Conservation (phyloP, 257 asterid species). For the Verbascum thapsus region DNA sequence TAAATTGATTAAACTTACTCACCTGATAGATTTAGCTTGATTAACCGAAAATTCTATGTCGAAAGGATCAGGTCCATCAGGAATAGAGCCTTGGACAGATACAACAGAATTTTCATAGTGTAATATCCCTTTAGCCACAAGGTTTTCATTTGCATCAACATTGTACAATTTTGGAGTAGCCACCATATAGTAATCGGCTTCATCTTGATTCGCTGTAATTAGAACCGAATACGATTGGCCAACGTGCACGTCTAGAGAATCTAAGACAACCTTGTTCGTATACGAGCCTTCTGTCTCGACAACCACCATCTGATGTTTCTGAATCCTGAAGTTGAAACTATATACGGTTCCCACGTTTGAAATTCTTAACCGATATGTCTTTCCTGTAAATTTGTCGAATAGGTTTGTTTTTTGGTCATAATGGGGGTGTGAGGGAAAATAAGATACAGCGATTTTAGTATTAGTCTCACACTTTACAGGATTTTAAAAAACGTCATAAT, state of each 20-base stretch:
- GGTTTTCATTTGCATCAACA: constrained; percentile 12
- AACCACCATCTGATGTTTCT: constrained; percentile 49
- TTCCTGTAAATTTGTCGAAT: no score
- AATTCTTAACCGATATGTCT: constrained; percentile 50
- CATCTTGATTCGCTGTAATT: constrained; percentile 48
- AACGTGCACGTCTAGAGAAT: constrained; percentile 55
- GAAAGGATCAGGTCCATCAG: constrained; percentile 48
- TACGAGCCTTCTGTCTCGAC: constrained; percentile 67
- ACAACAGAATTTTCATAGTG: constrained; percentile 44
- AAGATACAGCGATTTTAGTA: no score
- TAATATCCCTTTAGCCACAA: constrained; percentile 44
- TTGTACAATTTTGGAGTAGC: constrained; percentile 41
- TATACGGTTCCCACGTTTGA: constrained; percentile 48
- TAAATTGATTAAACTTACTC: no score
- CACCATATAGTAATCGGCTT: constrained; percentile 53
- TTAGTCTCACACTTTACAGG: no score
- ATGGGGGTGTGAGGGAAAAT: no score
- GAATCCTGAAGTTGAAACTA: constrained; percentile 55
- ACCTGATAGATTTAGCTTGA: constrained; percentile 62
- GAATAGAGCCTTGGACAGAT: constrained; percentile 40
- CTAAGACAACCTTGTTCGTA: constrained; percentile 44
- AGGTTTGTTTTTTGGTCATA: no score
- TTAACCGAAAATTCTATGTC: constrained; percentile 45
- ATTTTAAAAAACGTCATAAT: no score
- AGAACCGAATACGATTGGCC: constrained; percentile 60